Base-by-base conservation (phyloP, 2,329 filamentous ascomycete species). In the Allantophomopsis cytisporea region DNA sequence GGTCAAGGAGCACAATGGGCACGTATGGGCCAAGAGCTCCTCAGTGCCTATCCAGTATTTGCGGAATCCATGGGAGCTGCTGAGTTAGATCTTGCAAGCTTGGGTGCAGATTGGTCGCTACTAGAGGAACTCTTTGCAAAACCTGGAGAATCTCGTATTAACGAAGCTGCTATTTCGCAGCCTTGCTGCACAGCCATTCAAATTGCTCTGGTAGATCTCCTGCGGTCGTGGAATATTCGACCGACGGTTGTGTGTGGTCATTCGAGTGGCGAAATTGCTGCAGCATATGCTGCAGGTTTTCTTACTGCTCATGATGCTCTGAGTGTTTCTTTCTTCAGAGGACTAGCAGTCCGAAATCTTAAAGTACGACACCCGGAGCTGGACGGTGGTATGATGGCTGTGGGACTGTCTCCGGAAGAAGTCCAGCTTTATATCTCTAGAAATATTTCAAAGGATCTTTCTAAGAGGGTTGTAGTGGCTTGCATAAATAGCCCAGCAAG, bases 351-450 rank as follows among this genome's bases (percentile, higher is more conserved):
- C 8, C 6, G 12, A 12, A 17, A 14, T 11, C 7, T 34, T 7
- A 12, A 15, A 14, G 10, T 8, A 14, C 7, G 30, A 12, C 28
- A 33, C 13, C 37, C 23, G 14, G 36, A 40, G n/a, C 54, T 12
- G 1, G 52, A 52, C 4, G 70, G 69, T 0, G 54, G 60, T 11
- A 75, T 74, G 71, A 60, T 72, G 48, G 70, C 70, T 1, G 65
- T 72, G 1, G 71, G 45, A 34, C 28, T 17, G 18, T 39, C 14
- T 52, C 50, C 2, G 48, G 46, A 13, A 39, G 54, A 2, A 13
- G 50, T 10, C 31, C 14, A 16, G n/a, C n/a, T n/a, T 15, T 34
- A 34, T 17, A 33, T 42, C 13, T 23, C 33, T 5, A 18, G 30
- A 13, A 8, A 49, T 28, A 30, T 41, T 12, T 23, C 33, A 11